phyloP scores from a whole-genome alignment of 2,329 filamentous ascomycete species.

The Davidsoniella eucalypti region DNA sequence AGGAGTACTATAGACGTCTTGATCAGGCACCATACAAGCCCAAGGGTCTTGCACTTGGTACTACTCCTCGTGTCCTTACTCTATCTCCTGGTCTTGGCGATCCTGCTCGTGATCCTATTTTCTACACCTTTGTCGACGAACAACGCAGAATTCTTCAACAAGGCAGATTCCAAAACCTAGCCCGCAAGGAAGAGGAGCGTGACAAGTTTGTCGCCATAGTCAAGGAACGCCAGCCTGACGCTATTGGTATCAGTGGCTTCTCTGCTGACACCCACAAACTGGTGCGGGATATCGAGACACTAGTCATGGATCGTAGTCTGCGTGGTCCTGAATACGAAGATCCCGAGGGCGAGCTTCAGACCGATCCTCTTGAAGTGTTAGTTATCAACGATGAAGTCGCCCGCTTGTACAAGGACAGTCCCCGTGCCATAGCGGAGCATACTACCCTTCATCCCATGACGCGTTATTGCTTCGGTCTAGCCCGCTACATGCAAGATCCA shows the following conservation, averaged over 20 bases:
- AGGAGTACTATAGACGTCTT: constrained; percentile 74
- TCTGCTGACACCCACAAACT: constrained; percentile 74
- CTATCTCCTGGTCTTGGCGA: constrained; percentile 74
- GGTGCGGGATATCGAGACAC: constrained; percentile 60
- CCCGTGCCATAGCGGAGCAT: constrained; percentile 62
- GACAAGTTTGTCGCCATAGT: constrained; percentile 65
- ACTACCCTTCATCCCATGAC: constrained; percentile 63
- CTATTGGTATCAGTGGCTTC: constrained; percentile 78
- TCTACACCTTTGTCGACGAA: constrained; percentile 87
- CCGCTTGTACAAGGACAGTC: constrained; percentile 85
- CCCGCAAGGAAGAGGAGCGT: constrained; percentile 48
- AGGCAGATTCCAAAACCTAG: constrained; percentile 69
- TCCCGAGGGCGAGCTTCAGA: constrained; percentile 55
- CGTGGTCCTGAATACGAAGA: constrained; percentile 72
- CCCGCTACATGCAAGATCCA: constrained; percentile 84
- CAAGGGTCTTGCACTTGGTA: constrained; percentile 79
- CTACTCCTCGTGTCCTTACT: constrained; percentile 69
- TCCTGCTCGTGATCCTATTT: constrained; percentile 57
- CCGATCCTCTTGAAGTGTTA: constrained; percentile 71
- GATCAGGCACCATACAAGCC: constrained; percentile 96
- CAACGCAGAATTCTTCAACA: constrained; percentile 79
- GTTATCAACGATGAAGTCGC: constrained; percentile 95
- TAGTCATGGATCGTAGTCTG: constrained; percentile 63
- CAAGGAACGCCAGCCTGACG: constrained; percentile 67
- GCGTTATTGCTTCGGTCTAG: constrained; percentile 78